These are phyloP conservation scores for Castanea crenata DNA, from an alignment of 306 rosid genomes.

Conservation along the genomic window DNA sequence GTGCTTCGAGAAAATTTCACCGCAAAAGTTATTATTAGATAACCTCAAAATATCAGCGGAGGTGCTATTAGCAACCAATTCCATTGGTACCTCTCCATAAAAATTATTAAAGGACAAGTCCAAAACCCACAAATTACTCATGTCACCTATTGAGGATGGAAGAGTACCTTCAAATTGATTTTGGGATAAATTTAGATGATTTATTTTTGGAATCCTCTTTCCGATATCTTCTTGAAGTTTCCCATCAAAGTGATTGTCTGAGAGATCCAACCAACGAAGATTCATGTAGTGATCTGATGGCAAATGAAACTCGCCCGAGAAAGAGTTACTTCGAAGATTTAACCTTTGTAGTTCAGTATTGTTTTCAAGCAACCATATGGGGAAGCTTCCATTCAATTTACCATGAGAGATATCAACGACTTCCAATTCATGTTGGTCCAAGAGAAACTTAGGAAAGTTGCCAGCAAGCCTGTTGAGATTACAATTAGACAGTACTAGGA, in stretches of 20 bases:
- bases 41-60: not conserved
- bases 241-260: conserved; percentile 22
- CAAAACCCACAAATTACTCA: not conserved
- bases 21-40: not conserved
- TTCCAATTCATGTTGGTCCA: conserved; percentile 13
- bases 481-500: not conserved
- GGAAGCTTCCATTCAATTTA: conserved; percentile 15
- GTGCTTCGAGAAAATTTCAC: not conserved
- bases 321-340: not conserved
- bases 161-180: conserved; percentile 17
- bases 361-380: conserved; percentile 25
- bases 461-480: not conserved
- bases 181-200: not conserved
- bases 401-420: not conserved
- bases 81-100: not conserved
- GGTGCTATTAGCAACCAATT: not conserved
- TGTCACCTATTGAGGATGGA: not conserved
- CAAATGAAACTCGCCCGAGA: not conserved
- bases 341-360: conserved; percentile 8
- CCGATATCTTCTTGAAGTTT: not conserved
- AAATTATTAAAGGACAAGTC: not conserved
- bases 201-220: not conserved
- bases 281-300: not conserved
- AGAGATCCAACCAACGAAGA: not conserved
- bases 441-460: conserved; percentile 18